Evolutionary conservation across 2,329 filamentous ascomycete genomes (phyloP), one percentile per base, ranked within the genome.

Genomic region (Lachnellula occidentalis): DNA sequence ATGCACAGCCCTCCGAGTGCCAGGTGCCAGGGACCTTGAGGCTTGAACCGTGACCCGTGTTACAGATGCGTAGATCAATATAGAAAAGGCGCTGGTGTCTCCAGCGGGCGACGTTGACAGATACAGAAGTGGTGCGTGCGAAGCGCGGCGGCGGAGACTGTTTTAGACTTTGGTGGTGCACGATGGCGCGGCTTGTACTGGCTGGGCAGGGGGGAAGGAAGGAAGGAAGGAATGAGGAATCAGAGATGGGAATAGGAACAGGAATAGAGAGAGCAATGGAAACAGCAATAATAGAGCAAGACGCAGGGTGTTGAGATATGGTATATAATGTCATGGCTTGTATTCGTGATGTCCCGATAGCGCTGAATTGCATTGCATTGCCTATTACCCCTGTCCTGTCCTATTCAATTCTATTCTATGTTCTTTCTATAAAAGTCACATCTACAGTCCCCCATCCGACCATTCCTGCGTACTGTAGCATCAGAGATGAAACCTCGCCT

Each of bases 1-100:
- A 52, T 52, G 55, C 55, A 58, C 55, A 55, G 55, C 51, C 55
- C 54, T 48, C 45, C 49, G 51, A n/a, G 51, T 54, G 36, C 15
- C 36, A 39, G 36, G 36, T 39, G 36, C 36, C 17, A n/a, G 15
- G 14, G 36, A 9, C 54, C 51, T 48, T 57, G 51, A 50, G 49
- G n/a, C n/a, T n/a, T n/a, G n/a, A n/a, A n/a, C n/a, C n/a, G n/a
- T n/a, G n/a, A n/a, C n/a, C 34, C 51, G 55, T 58, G 37, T 58
- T 52, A 58, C 53, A 55, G 49, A 48, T 42, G 4, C 19, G 45
- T 48, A 41, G 45, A 39, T 31, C 27, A 12, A 31, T 31, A 11
- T 31, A 31, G 8, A 17, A 39, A 17, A 9, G 15, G 15, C n/a
- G 36, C 36, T 39, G 36, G 14, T 39, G 36, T 39, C 17, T 39